A percentile compares a stretch with the other conserved stretches of the same genome.
phyloP scores from a whole-genome alignment of 352 stramenopile genomes.

The Pythium brachiatum region DNA sequence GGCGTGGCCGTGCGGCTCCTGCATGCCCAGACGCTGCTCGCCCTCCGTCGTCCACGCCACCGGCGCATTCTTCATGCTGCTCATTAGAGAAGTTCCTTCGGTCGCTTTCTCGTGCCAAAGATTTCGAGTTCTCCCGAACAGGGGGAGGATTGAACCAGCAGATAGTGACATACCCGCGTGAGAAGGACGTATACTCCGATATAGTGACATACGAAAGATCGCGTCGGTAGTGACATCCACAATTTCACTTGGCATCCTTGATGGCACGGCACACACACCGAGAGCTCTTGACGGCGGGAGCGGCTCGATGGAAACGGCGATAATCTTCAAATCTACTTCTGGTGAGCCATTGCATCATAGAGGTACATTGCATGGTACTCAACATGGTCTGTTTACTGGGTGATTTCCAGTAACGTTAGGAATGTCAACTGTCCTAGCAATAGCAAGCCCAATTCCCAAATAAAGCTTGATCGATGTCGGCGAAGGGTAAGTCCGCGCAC shows the following conservation, averaged over 20 bases:
- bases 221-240: slow-evolving; percentile 16
- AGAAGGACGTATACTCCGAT: slow-evolving; percentile 11
- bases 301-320: no score
- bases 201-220: slow-evolving; percentile 14
- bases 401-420: no score
- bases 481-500: no score
- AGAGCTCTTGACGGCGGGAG: no score
- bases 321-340: no score
- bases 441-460: no score
- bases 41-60: slow-evolving; percentile 69
- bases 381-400: no score
- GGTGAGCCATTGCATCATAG: no score
- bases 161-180: neutral
- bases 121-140: slow-evolving; percentile 5
- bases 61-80: slow-evolving; percentile 39
- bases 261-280: no score
- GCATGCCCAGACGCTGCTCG: slow-evolving; percentile 42
- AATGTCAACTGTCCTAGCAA: no score
- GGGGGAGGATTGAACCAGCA: slow-evolving; percentile 7
- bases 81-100: slow-evolving; percentile 1
- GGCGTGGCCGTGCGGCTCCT: slow-evolving; percentile 25
- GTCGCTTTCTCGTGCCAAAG: slow-evolving; percentile 10
- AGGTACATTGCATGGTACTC: no score
- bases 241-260: neutral
- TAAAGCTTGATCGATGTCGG: no score